Evolutionary conservation across 768 basidiomycete genomes (phyloP).

Genomic region (Auricularia sp.): DNA sequence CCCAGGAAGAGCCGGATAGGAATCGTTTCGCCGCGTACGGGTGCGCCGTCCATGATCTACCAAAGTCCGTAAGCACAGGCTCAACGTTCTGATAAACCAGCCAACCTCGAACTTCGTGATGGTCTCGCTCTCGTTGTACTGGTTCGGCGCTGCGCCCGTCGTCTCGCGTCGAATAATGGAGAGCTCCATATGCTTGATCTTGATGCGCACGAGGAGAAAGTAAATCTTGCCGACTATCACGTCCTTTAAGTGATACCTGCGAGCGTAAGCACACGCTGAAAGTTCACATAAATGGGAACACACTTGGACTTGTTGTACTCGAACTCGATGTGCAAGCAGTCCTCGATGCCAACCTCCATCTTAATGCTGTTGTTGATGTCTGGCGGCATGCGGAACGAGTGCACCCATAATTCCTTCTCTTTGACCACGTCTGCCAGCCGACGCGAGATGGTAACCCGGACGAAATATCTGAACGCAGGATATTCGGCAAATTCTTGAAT

Average conservation of each 20-base stretch:
- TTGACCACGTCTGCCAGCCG: conserved; percentile 89
- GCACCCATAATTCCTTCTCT: conserved; percentile 94
- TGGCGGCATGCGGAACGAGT: conserved; percentile 96
- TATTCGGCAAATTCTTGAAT: conserved; percentile 4
- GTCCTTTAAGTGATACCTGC: conserved; percentile 94
- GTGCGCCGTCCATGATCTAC: conserved; percentile 91
- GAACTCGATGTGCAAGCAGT: conserved; percentile 97
- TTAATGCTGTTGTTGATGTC: conserved; percentile 97
- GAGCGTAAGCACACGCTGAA: neutral
- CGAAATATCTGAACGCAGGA: conserved; percentile 57
- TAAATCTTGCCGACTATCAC: conserved; percentile 99
- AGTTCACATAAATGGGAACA: too few relatives aligned
- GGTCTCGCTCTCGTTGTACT: conserved; percentile 97
- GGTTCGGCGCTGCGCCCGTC: conserved; percentile 94
- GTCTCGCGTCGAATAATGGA: conserved; percentile 97
- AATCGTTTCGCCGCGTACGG: conserved; percentile 96
- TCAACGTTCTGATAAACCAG: neutral
- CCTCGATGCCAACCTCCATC: conserved; percentile 99
- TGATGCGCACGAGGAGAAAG: conserved; percentile 96
- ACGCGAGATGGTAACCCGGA: conserved; percentile 83
- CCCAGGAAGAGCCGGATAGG: conserved; percentile 96
- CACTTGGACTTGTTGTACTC: conserved; percentile 99
- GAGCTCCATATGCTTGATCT: conserved; percentile 99
- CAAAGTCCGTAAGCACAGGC: too few relatives aligned
- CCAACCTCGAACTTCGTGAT: conserved; percentile 86